Evolutionary conservation across 352 stramenopile species (phyloP).

Genomic region (Elongisporangium undulatum): DNA sequence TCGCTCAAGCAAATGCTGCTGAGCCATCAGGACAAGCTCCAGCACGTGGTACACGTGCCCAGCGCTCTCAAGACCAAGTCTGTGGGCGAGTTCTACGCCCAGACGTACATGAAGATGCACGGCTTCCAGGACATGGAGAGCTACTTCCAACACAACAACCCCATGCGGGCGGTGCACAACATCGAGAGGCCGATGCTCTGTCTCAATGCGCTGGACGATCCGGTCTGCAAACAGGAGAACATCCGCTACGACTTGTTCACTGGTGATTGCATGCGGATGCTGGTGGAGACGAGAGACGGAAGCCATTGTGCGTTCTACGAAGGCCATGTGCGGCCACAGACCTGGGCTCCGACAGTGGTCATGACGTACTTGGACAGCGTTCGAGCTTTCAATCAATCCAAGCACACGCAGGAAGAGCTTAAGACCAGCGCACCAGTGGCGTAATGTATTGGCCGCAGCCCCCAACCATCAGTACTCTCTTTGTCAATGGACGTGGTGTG

Average conservation of each 20-base stretch:
- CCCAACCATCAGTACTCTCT: too few species aligned
- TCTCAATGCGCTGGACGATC: constrained; percentile 46
- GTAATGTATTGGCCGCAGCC: neutral
- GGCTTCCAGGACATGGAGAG: constrained; percentile 29
- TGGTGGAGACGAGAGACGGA: constrained; percentile 28
- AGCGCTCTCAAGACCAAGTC: constrained; percentile 19
- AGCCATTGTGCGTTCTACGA: constrained; percentile 44
- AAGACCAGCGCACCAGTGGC: neutral
- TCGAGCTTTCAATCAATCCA: constrained; percentile 25
- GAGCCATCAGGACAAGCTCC: constrained; percentile 17
- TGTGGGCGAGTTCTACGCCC: constrained; percentile 32
- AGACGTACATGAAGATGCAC: constrained; percentile 37
- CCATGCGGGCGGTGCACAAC: constrained; percentile 24
- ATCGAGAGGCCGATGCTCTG: constrained; percentile 25
- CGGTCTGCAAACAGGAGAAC: constrained; percentile 30
- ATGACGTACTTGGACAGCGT: constrained; percentile 64
- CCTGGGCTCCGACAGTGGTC: constrained; percentile 51
- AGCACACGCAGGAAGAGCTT: neutral
- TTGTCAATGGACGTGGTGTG: too few species aligned
- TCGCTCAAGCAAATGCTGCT: constrained; percentile 30
- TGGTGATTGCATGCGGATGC: constrained; percentile 20
- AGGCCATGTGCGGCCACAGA: constrained; percentile 43
- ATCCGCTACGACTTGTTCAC: constrained; percentile 31
- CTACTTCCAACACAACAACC: constrained; percentile 41
- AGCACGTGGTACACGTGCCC: constrained; percentile 17